These are phyloP conservation scores for Aspergillus asperescens DNA, from an alignment of 495 filamentous ascomycete species.

Conservation along the genomic window DNA sequence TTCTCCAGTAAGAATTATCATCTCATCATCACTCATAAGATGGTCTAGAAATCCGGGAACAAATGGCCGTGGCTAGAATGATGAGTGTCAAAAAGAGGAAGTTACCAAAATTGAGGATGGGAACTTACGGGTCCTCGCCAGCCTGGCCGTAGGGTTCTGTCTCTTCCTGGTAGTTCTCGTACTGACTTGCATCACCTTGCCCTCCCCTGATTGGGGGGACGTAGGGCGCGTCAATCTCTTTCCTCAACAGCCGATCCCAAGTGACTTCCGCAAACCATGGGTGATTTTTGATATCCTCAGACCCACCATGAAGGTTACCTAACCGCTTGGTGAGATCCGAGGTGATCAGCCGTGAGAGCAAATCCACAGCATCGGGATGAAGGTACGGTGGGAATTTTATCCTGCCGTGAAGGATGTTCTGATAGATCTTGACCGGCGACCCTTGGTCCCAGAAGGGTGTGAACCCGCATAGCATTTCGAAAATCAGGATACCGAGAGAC, in stretches of 20 bases:
- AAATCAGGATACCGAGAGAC: conserved; percentile 96
- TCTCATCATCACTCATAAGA: conserved; percentile 39
- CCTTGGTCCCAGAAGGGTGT: conserved; percentile 98
- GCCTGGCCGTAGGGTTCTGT: conserved; percentile 78
- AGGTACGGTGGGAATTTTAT: conserved; percentile 96
- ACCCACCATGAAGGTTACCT: conserved; percentile 89
- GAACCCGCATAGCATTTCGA: conserved; percentile 98
- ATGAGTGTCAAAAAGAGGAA: conserved; percentile 13
- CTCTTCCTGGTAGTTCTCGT: conserved; percentile 96
- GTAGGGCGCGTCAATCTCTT: conserved; percentile 98
- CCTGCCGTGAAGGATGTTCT: conserved; percentile 90
- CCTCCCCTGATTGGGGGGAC: conserved; percentile 93
- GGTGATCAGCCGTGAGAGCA: conserved; percentile 89
- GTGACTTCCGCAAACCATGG: conserved; percentile 97
- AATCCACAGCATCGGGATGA: conserved; percentile 85
- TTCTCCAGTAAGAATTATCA: conserved; percentile 26
- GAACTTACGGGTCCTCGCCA: conserved; percentile 77
- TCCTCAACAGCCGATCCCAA: conserved; percentile 87
- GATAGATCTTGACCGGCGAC: conserved; percentile 97
- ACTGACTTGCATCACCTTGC: conserved; percentile 92
- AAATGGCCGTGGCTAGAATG: conserved; percentile 57
- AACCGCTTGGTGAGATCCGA: conserved; percentile 90
- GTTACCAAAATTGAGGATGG: background rate
- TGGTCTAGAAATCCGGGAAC: conserved; percentile 64
- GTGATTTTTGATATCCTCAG: conserved; percentile 89